Evolutionary conservation across 768 basidiomycete species (phyloP).

Genomic region (Strobilomyces dryophilus): DNA sequence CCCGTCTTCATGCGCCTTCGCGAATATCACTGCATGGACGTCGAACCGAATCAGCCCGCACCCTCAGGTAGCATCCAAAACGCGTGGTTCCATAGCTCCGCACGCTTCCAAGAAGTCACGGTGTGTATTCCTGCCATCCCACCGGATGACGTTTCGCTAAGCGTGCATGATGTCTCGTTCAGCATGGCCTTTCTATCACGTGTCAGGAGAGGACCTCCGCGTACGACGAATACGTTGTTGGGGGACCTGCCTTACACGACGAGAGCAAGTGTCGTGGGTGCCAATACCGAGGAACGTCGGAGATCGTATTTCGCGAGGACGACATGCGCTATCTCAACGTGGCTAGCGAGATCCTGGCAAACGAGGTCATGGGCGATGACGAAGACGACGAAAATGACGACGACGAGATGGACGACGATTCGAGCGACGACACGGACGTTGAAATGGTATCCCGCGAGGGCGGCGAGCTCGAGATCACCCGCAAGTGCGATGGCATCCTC

Average conservation of each 20-base stretch:
- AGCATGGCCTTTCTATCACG: conserved; percentile 22
- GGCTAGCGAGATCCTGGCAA: conserved; percentile 7
- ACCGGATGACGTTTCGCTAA: conserved; percentile 3
- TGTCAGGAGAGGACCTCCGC: conserved; percentile 22
- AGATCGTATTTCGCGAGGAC: conserved; percentile 28
- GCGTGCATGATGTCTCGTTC: neutral
- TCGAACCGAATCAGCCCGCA: conserved; percentile 31
- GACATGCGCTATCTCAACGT: conserved; percentile 22
- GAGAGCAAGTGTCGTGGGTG: conserved; percentile 35
- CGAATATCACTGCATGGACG: conserved; percentile 49
- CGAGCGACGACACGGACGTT: conserved; percentile 22
- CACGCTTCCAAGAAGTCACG: conserved; percentile 12
- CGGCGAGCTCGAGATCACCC: conserved; percentile 21
- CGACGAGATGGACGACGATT: conserved; percentile 26
- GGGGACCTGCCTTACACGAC: conserved; percentile 40
- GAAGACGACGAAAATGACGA: conserved; percentile 31
- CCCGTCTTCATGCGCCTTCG: conserved; percentile 57
- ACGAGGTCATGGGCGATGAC: conserved; percentile 15
- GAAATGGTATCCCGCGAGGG: conserved; percentile 24
- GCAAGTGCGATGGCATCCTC: conserved; percentile 49
- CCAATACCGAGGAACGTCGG: conserved; percentile 22
- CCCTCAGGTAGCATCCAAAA: conserved; percentile 36
- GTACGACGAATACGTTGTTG: conserved; percentile 42
- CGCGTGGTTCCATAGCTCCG: conserved; percentile 36
- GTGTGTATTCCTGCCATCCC: conserved; percentile 21